Conservation (phyloP, 805 yeast species). For the Candida ficus region DNA sequence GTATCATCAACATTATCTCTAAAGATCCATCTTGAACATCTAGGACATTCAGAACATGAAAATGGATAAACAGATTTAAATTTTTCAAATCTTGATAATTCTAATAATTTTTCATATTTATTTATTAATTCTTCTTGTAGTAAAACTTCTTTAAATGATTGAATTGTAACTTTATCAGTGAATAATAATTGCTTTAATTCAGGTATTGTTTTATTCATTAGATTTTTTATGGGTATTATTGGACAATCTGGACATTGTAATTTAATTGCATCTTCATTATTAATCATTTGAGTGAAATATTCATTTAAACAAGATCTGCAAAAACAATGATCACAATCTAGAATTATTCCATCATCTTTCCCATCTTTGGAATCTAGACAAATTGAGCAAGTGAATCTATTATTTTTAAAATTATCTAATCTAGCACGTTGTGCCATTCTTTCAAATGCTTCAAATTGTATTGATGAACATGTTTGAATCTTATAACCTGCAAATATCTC, state of each 20-base stretch:
- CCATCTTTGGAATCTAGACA: conserved; percentile 51
- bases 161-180: conserved; percentile 34
- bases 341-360: conserved; percentile 23
- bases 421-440: conserved; percentile 23
- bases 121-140: conserved; percentile 23
- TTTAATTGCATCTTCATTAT: conserved; percentile 42
- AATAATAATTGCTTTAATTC: conserved; percentile 36
- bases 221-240: conserved; percentile 17
- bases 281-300: conserved; percentile 38
- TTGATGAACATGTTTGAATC: conserved; percentile 4
- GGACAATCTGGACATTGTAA: conserved; percentile 55
- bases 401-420: conserved; percentile 26
- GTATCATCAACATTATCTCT: conserved; percentile 41
- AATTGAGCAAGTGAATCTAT: conserved; percentile 48
- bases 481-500: conserved; percentile 12
- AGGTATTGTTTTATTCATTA: conserved; percentile 20
- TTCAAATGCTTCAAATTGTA: conserved; percentile 8
- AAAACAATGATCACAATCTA: conserved; percentile 44
- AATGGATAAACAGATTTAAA: conserved; percentile 41
- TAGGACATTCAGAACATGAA: conserved; percentile 47
- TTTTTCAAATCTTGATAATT: conserved; percentile 36
- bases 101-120: conserved; percentile 36
- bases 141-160: conserved; percentile 30
- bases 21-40: conserved; percentile 45
- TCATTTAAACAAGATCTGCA: conserved; percentile 42